phyloP scores from a whole-genome alignment of 192 early-diverging fungal species.

The Coemansia sp. region DNA sequence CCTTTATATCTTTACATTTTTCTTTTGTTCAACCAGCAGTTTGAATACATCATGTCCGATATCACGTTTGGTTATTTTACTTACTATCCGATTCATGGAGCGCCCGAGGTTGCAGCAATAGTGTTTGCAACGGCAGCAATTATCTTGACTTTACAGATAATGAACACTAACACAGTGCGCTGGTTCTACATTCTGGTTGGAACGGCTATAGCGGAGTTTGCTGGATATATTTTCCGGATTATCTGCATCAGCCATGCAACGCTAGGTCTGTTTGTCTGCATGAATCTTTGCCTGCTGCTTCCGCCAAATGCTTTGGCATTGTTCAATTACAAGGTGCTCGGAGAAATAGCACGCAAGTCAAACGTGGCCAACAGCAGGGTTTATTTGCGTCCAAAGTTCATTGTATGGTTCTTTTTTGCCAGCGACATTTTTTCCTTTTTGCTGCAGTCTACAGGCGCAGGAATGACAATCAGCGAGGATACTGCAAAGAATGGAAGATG shows the following conservation, averaged over 20 bases:
- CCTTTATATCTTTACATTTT: too few relatives aligned
- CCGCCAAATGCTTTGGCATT: conserved; percentile 55
- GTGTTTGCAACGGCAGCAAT: conserved; percentile 13
- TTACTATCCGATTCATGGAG: conserved; percentile 35
- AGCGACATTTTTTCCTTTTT: conserved; percentile 54
- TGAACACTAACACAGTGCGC: conserved; percentile 3
- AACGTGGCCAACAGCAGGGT: conserved; percentile 10
- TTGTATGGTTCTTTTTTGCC: conserved; percentile 54
- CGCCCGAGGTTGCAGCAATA: conserved; percentile 25
- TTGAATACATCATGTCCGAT: too few relatives aligned
- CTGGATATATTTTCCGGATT: conserved; percentile 40
- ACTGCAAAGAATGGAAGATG: conserved; percentile 24
- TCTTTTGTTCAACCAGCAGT: too few relatives aligned
- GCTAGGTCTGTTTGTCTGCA: conserved; percentile 37
- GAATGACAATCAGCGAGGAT: conserved; percentile 22
- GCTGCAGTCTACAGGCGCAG: conserved; percentile 41
- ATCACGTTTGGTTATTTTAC: conserved; percentile 34
- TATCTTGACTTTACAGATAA: conserved; percentile 9
- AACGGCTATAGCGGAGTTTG: conserved; percentile 41
- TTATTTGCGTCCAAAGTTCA: conserved; percentile 37
- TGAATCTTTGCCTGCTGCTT: conserved; percentile 44
- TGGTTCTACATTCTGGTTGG: conserved; percentile 39
- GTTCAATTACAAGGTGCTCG: conserved; percentile 53
- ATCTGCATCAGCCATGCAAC: conserved; percentile 36
- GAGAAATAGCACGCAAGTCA: conserved; percentile 29